Base-by-base conservation (phyloP, 202 grass and related monocot species). In the Brachypodium distachyon region DNA sequence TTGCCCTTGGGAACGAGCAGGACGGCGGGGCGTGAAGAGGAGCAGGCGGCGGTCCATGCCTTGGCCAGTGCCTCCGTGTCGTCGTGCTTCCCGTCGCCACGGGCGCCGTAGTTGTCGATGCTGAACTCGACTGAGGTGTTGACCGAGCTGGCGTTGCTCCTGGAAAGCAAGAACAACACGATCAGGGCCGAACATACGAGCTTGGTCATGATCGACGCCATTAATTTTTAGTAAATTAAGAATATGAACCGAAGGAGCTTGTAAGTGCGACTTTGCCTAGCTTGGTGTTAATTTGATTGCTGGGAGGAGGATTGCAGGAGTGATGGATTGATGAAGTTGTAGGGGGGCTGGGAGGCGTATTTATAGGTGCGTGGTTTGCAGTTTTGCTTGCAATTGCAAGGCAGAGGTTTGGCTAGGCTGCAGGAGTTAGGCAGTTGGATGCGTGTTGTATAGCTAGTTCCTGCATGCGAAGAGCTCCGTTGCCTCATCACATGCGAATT, bases 21-120 rank as follows among this genome's bases (percentile, higher is more conserved):
- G 34, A 79, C 4, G 63, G 94, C 81, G 33, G 88, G 77, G 5
- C 4, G 33, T 3, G 81, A 38, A 2, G 94, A 91, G 23, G 88
- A 26, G 43, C 90, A 97, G 29, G 86, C 94, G 23, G 68, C 80
- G 0, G 8, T 50, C 94, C 90, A 97, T 28, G 86, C 81, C 43
- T 12, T 36, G 25, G 76, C 42, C 28, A 97, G 83, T 19, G 94
- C 88, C 72, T 26, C 40, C 17, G 70, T 77, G 56, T 93, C 90
- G 64, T 97, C 90, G 4, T 81, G 81, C 17, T 13, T 26, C 28
- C 88, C 90, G 54, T 97, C 81, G 5, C 88, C 94, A 70, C 60
- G 76, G 8, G 84, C 90, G 22, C 94, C 94, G 58, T 83, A 90
- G 66, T 23, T 29, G 53, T 91, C 77, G 10, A 97, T 29, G 60